A percentile compares a stretch with the other conserved stretches of the same genome.
phyloP scores from a whole-genome alignment of 257 asterid genomes.

The Solanum pimpinellifolium region DNA sequence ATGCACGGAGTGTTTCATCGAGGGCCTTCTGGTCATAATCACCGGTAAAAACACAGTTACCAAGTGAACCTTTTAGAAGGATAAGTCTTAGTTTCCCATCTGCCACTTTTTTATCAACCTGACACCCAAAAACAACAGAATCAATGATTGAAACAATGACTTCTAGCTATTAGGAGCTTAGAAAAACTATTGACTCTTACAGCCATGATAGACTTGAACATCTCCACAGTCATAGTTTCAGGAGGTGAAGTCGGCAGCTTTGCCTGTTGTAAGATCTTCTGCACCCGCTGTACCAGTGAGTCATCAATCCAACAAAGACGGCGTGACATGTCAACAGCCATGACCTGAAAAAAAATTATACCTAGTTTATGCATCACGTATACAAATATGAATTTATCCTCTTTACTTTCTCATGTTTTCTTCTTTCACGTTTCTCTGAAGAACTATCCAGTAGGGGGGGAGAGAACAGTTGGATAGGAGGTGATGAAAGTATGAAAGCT shows the following conservation, averaged over 20 bases:
- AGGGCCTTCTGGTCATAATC: constrained; percentile 73
- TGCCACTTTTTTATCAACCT: constrained; percentile 98
- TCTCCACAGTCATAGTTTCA: constrained; percentile 63
- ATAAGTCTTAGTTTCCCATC: constrained; percentile 84
- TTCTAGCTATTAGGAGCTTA: background rate
- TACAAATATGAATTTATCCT: background rate
- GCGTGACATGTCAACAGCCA: constrained; percentile 94
- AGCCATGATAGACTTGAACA: constrained; percentile 95
- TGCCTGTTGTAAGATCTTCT: constrained; percentile 50
- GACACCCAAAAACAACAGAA: constrained; percentile 6
- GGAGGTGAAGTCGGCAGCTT: constrained; percentile 88
- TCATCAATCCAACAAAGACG: constrained; percentile 96
- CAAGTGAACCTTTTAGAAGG: constrained; percentile 88
- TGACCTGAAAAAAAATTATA: constrained; percentile 39
- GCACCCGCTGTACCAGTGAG: constrained; percentile 60
- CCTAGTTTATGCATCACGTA: background rate
- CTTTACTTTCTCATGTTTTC: background rate
- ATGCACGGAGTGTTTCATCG: constrained; percentile 60
- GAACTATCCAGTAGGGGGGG: background rate
- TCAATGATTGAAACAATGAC: background rate
- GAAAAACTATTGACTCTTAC: constrained; percentile 32
- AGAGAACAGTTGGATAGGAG: background rate
- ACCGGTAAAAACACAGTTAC: constrained; percentile 84
- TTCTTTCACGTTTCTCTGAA: background rate
- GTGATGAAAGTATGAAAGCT: background rate